These are phyloP conservation scores for Knufia petricola DNA, from an alignment of 2,329 filamentous ascomycete species.

Conservation along the genomic window DNA sequence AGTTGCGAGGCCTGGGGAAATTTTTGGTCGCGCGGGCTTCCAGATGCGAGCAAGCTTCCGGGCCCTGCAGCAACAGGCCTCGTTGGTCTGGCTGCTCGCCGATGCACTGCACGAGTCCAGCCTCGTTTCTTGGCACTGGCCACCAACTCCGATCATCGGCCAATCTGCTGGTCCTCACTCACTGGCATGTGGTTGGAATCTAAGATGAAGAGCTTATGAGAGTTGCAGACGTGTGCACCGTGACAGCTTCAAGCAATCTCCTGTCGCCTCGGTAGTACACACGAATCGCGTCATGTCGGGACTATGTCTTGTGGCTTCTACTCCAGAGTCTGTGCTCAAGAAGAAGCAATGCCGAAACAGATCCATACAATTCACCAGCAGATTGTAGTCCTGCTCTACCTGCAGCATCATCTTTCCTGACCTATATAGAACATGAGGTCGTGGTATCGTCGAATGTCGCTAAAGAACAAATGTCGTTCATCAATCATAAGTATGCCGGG, in stretches of 20 bases:
- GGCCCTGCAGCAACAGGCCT: neutral
- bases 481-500: neutral
- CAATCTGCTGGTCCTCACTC: neutral
- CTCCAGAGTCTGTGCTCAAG: too few relatives aligned
- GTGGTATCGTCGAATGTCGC: constrained; percentile 5
- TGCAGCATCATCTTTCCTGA: constrained; percentile 1
- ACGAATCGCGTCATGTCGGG: too few relatives aligned
- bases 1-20: constrained; percentile 6
- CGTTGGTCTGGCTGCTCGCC: neutral
- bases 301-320: too few relatives aligned
- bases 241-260: too few relatives aligned
- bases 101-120: constrained; percentile 2
- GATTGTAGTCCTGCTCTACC: neutral
- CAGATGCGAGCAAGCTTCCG: neutral
- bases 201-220: too few relatives aligned
- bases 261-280: too few relatives aligned
- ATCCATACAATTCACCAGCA: too few relatives aligned
- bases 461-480: neutral
- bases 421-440: constrained; percentile 1
- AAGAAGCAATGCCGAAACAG: too few relatives aligned
- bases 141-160: neutral
- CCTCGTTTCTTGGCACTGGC: constrained; percentile 8
- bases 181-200: too few relatives aligned
- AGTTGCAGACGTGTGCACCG: too few relatives aligned
- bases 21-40: neutral